A percentile compares a stretch with the other conserved stretches of the same genome.
These are phyloP conservation scores for Chara braunii DNA, from an alignment of 139 green algal genomes.

Conservation along the genomic window DNA sequence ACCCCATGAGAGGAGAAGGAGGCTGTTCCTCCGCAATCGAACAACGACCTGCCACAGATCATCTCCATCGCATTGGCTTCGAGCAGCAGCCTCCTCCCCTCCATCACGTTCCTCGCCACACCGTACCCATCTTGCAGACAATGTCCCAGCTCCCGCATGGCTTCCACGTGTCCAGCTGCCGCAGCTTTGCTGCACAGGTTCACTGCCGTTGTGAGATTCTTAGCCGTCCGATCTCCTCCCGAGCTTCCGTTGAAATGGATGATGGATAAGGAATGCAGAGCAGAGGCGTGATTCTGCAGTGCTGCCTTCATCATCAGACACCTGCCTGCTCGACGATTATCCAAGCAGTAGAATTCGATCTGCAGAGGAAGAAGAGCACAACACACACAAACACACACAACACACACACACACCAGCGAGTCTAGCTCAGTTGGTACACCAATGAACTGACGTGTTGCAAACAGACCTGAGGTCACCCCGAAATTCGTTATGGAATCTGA, in stretches of 20 bases:
- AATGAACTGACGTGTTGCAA: too few species aligned
- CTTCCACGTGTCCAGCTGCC: constrained; percentile 17
- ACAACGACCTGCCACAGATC: too few species aligned
- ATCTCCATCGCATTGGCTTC: constrained; percentile 28
- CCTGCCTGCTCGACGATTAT: constrained; percentile 14
- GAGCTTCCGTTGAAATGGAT: constrained; percentile 47
- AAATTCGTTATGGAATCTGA: too few species aligned
- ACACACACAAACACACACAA: constrained; percentile 1
- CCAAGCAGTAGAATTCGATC: constrained; percentile 37
- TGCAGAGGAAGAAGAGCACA: constrained; percentile 5
- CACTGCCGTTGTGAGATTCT: constrained; percentile 21
- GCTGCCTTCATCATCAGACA: constrained; percentile 26
- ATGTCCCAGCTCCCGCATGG: constrained; percentile 32
- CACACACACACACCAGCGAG: too few species aligned
- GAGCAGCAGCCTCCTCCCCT: constrained; percentile 17
- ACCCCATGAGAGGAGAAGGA: too few species aligned
- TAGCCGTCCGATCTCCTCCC: constrained; percentile 17
- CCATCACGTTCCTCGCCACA: constrained; percentile 10
- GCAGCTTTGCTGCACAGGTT: constrained; percentile 26
- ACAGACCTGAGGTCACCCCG: too few species aligned
- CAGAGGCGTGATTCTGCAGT: constrained; percentile 11
- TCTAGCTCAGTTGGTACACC: too few species aligned
- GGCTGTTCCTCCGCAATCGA: too few species aligned
- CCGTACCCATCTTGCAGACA: constrained; percentile 41
- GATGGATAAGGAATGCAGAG: constrained; percentile 31